Base-by-base conservation (phyloP, 371 early-diverging fungal species). In the Mortierella sp. region DNA sequence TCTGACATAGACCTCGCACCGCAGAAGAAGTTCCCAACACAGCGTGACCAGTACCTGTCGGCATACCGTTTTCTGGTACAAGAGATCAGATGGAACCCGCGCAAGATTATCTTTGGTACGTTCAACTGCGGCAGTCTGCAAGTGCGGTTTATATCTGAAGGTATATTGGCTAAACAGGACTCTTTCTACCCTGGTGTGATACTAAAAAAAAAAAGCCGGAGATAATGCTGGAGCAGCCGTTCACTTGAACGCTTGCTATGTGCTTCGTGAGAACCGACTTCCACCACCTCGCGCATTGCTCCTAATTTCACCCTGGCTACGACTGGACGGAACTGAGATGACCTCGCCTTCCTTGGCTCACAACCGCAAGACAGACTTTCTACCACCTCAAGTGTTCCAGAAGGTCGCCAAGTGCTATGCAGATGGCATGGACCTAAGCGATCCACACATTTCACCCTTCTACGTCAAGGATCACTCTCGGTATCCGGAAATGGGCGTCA, bases 301-400 rank as follows among this genome's bases (percentile, higher is more conserved):
- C 27, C 64, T 69, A 34, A 69, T 76, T 46, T 69, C 70, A 14
- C 76, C 76, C n/a, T 76, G 76, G 76, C 47, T 69, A 47, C 76
- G 76, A 2, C 50, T 76, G 41, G 76, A 76, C 27, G 76, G 70
- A 12, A 50, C 69, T 21, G 58, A 56, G 24, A 28, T 23, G n/a
- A 48, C 60, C 23, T 69, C 76, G 5, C 76, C 76, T 2, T 76
- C 76, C 12, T 69, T 76, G 76, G 76, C 76, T 12, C 76, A 60
- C 30, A 76, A 76, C 41, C 76, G 76, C 46, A 60, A 42, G 24
- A 65, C 76, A 0, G 76, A 76, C 50, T 76, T 64, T 46, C 64
- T 76, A 70, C 76, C 76, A 3, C 76, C 76, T 17, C 76, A 76
- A 24, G 76, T 76, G 44, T 76, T 76, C 44, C 54, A 76, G 27